Base-by-base conservation (phyloP, 2,329 filamentous ascomycete genomes). In the Monascus ruber region DNA sequence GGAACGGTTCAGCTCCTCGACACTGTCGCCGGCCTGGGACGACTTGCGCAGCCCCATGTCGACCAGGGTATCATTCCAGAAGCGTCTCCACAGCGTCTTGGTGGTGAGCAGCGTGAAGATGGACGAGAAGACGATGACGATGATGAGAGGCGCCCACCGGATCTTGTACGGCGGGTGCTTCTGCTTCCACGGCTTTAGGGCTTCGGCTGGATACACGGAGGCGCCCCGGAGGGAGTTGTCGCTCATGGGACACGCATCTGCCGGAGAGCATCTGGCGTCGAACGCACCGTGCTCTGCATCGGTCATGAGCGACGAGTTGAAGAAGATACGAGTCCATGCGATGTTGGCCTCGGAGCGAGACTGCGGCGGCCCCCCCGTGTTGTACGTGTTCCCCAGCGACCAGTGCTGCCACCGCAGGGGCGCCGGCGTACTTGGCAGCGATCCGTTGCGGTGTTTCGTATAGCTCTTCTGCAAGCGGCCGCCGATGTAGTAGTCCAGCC, bases 401-500 rank as follows among this genome's bases (percentile, higher is more conserved):
- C 68, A 72, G 47, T 72, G 69, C 46, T 68, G 65, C 47, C 70
- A 61, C 37, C 60, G 58, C 24, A 71, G 43, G 8, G 66, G 56
- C 3, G 62, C 55, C 4, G 69, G 67, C 4, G 64, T 60, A 5
- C 56, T 60, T 1, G 65, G 64, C 31, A 71, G 48, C 11, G 41
- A 49, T 11, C 47, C 44, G 26, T 59, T 54, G 3, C 59, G 48
- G 36, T 53, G 59, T 33, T 48, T 57, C 6, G 58, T 56, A 24
- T 56, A 50, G 27, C 52, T 56, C 24, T 59, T 54, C 5, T 56
- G 58, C 27, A 60, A 41, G 34, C 60, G 59, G 7, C 56, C 58
- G 9, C 57, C 64, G 37, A 69, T 57, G 40, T 59, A 70, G 46
- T 63, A 71, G 34, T 60, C 59, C 37, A 71, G 56, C 25, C 52